These are phyloP conservation scores for Monilinia laxa DNA, from an alignment of 2,329 filamentous ascomycete species.

Conservation along the genomic window DNA sequence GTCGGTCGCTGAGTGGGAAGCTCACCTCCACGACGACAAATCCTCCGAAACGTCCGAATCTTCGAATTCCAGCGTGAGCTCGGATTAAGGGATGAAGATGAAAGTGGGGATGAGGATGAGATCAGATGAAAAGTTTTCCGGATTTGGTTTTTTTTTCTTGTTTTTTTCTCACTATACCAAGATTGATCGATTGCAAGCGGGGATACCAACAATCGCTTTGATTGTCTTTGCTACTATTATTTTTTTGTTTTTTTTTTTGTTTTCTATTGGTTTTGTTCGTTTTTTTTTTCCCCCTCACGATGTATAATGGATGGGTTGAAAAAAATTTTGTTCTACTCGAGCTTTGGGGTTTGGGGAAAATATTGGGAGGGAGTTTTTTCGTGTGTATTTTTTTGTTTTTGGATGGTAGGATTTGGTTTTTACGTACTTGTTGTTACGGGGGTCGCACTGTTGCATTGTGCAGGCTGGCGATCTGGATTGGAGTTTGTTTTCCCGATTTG, in stretches of 20 bases:
- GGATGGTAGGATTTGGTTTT: background rate
- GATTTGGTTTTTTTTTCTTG: slow-evolving; percentile 2
- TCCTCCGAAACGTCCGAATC: slow-evolving; percentile 17
- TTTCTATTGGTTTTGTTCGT: background rate
- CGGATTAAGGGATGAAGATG: slow-evolving; percentile 12
- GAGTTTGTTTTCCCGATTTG: background rate
- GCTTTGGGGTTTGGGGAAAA: background rate
- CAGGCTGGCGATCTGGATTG: slow-evolving; percentile 7
- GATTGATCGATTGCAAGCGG: slow-evolving; percentile 19
- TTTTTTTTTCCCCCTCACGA: background rate
- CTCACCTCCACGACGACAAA: slow-evolving; percentile 21
- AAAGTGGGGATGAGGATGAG: slow-evolving; percentile 12
- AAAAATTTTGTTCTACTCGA: background rate
- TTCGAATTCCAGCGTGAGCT: slow-evolving; percentile 21
- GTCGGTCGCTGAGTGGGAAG: slow-evolving; percentile 41
- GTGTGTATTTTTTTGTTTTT: background rate
- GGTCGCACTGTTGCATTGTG: slow-evolving; percentile 8
- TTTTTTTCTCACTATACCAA: slow-evolving; percentile 1
- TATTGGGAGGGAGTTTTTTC: no score
- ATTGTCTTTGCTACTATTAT: background rate
- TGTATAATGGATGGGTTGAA: background rate
- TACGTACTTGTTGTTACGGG: background rate
- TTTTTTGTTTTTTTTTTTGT: background rate
- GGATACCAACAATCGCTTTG: slow-evolving; percentile 21
- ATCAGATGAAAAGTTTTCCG: slow-evolving; percentile 13